Conservation (phyloP, 163 green algal genomes). For the Scenedesmus sp. region DNA sequence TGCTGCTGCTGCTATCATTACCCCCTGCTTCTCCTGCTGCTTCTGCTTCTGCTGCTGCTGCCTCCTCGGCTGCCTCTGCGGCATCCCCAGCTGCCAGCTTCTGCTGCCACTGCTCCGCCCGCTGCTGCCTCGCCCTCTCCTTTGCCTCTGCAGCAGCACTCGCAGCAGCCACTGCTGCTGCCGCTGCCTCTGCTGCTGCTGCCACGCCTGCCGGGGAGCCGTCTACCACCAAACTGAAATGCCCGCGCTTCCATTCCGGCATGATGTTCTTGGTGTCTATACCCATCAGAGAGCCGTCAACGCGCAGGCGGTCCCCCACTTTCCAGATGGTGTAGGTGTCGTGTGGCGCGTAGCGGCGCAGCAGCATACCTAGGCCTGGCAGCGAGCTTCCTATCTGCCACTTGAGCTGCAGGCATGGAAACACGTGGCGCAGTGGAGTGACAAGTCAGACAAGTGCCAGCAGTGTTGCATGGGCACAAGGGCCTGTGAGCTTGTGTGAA, state of each 20-base stretch:
- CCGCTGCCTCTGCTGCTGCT: conserved; percentile 51
- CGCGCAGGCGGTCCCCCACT: conserved; percentile 65
- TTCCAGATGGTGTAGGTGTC: conserved; percentile 87
- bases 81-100: background rate
- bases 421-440: background rate
- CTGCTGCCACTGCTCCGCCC: conserved; percentile 19
- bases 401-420: conserved; percentile 58
- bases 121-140: conserved; percentile 32
- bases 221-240: conserved; percentile 87
- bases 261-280: conserved; percentile 76
- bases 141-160: conserved; percentile 16
- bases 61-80: background rate
- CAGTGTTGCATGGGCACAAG: background rate
- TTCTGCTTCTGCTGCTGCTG: background rate
- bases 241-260: conserved; percentile 83
- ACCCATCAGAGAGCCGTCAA: conserved; percentile 88
- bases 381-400: conserved; percentile 80
- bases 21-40: background rate
- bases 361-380: conserved; percentile 78
- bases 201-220: conserved; percentile 46
- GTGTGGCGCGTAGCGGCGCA: conserved; percentile 81
- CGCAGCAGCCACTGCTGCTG: conserved; percentile 48
- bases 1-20: background rate
- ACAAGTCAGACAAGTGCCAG: too few species aligned
- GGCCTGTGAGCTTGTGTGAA: too few species aligned